Conservation (phyloP, 331 rosid genomes). For the Quercus phellos region DNA sequence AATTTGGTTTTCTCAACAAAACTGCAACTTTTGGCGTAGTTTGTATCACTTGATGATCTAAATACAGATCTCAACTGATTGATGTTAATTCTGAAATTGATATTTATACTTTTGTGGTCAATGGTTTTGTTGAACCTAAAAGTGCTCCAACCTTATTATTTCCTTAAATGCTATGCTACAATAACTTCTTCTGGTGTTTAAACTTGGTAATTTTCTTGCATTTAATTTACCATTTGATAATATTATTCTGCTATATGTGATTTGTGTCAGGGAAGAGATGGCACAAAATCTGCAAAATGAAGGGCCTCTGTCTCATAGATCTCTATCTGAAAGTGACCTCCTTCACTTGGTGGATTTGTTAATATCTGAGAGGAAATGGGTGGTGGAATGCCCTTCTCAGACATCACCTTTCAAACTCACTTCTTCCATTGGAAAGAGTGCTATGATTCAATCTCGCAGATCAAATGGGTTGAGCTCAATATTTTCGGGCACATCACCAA, state of each 20-base stretch:
- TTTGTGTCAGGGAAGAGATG: conserved; percentile 61
- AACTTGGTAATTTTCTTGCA: not conserved
- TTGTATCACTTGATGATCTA: not conserved
- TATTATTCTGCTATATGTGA: conserved; percentile 7
- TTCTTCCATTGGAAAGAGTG: conserved; percentile 21
- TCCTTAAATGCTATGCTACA: not conserved
- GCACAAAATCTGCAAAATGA: conserved; percentile 43
- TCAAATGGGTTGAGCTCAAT: conserved; percentile 53
- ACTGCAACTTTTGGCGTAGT: not conserved
- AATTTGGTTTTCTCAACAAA: not conserved
- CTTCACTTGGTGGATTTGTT: conserved; percentile 54
- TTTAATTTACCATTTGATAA: not conserved
- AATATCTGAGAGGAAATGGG: conserved; percentile 58
- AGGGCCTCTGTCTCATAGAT: conserved; percentile 44
- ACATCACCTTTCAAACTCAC: conserved; percentile 43
- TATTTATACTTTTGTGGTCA: not conserved
- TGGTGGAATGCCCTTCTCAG: conserved; percentile 50
- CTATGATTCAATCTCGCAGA: conserved; percentile 13
- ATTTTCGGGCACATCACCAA: conserved; percentile 21
- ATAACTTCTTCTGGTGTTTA: not conserved
- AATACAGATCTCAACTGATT: not conserved
- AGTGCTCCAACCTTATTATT: not conserved
- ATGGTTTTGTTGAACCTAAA: not conserved
- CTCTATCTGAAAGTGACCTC: conserved; percentile 34
- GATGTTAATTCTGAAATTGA: not conserved